Percentiles rank a stretch among this genome's conserved stretches.
phyloP scores from a whole-genome alignment of 169 alveolate genomes.

The Eimeria brunetti region DNA sequence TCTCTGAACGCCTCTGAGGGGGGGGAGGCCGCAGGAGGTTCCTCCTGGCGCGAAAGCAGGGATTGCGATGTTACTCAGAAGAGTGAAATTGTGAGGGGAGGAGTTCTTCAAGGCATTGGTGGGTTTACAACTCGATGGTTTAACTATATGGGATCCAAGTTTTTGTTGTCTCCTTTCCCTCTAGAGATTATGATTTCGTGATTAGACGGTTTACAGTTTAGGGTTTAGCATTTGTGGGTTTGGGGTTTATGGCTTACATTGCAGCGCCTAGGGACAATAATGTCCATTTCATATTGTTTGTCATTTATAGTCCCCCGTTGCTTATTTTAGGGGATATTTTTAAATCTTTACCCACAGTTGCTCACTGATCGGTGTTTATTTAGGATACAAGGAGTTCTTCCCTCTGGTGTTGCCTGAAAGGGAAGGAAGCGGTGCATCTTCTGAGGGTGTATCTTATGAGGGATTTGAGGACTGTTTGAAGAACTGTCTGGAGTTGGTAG shows the following conservation, averaged over 20 bases:
- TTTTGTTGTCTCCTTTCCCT: too few relatives aligned
- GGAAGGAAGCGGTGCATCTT: background rate
- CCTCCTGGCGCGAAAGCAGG: background rate
- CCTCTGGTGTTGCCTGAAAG: conserved; percentile 44
- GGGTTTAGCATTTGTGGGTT: background rate
- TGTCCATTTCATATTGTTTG: too few relatives aligned
- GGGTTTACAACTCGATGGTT: background rate
- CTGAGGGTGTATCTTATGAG: background rate
- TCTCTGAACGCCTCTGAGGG: background rate
- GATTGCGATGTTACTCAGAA: background rate
- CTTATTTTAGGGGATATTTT: too few relatives aligned
- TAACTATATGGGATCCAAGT: too few relatives aligned
- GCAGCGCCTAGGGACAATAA: too few relatives aligned
- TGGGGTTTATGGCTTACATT: background rate
- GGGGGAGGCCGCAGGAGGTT: background rate
- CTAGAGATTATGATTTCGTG: too few relatives aligned
- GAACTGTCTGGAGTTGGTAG: conserved; percentile 20
- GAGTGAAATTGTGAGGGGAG: background rate
- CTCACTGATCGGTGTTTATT: background rate
- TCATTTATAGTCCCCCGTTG: too few relatives aligned
- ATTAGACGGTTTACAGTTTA: background rate
- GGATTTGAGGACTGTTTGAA: background rate
- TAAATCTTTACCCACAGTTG: background rate
- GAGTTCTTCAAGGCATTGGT: conserved; percentile 54
- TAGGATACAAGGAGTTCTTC: conserved; percentile 74